These are phyloP conservation scores for Claviceps quebecensis DNA, from an alignment of 2,329 filamentous ascomycete species.

Conservation along the genomic window DNA sequence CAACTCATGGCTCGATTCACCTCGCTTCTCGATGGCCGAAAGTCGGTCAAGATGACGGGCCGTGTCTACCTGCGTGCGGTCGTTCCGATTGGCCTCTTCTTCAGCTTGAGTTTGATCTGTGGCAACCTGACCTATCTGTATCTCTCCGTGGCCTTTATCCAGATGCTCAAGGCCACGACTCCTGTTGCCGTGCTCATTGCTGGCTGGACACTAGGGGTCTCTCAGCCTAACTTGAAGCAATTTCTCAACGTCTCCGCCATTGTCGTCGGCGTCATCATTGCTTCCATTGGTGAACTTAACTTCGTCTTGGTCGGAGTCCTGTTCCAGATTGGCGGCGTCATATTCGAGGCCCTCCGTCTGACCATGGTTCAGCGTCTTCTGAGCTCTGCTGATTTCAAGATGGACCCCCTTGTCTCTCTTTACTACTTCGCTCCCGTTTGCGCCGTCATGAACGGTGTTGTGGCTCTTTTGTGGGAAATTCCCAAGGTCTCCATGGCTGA, in stretches of 20 bases:
- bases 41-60: constrained; percentile 94
- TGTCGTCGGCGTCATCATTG: constrained; percentile 86
- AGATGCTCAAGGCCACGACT: constrained; percentile 98
- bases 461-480: constrained; percentile 61
- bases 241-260: constrained; percentile 91
- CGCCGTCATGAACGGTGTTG: constrained; percentile 63
- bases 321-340: constrained; percentile 63
- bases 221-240: constrained; percentile 70
- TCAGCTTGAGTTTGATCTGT: constrained; percentile 91
- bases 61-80: constrained; percentile 87
- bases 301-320: constrained; percentile 72
- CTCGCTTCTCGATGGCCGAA: constrained; percentile 78
- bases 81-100: constrained; percentile 88
- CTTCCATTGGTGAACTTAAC: constrained; percentile 88
- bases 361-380: constrained; percentile 76
- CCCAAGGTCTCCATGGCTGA: constrained; percentile 55
- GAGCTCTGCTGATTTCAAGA: constrained; percentile 76
- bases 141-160: constrained; percentile 90
- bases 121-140: constrained; percentile 94
- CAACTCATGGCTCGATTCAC: constrained; percentile 87
- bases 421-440: constrained; percentile 85
- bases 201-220: constrained; percentile 76
- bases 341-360: constrained; percentile 70
- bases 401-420: constrained; percentile 77
- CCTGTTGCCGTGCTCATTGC: constrained; percentile 85